These are phyloP conservation scores for Arthroderma sp. DNA, from an alignment of 2,329 filamentous ascomycete species.

Conservation along the genomic window DNA sequence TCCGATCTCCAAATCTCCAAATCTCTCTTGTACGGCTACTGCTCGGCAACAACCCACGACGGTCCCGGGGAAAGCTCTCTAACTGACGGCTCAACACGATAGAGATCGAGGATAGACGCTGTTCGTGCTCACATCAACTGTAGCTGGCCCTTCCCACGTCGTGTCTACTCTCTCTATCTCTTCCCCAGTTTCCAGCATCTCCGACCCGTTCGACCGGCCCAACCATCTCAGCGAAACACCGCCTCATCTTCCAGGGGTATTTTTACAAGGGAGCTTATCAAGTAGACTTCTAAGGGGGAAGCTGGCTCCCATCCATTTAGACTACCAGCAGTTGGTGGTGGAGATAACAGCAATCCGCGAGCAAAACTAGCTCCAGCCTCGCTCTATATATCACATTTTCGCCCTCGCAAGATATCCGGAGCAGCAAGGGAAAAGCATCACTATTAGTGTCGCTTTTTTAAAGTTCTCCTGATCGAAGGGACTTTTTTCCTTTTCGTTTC, in stretches of 20 bases:
- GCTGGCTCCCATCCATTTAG: not conserved
- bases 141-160: too few relatives aligned
- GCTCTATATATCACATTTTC: conserved; percentile 1
- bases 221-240: not conserved
- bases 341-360: not conserved
- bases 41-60: too few relatives aligned
- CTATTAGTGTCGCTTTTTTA: not conserved
- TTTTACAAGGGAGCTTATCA: not conserved
- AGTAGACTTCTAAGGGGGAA: not conserved
- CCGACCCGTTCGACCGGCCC: conserved; percentile 3
- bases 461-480: not conserved
- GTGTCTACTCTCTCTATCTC: not conserved
- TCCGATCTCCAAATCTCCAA: not conserved
- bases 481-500: not conserved
- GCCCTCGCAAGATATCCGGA: not conserved
- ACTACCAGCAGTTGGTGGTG: not conserved
- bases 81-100: too few relatives aligned
- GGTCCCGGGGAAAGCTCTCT: too few relatives aligned
- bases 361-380: not conserved
- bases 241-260: not conserved
- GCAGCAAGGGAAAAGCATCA: not conserved
- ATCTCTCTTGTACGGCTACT: not conserved
- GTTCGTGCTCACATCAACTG: too few relatives aligned
- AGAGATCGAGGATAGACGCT: too few relatives aligned
- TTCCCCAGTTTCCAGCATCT: not conserved